Evolutionary conservation across 2,329 filamentous ascomycete species (phyloP).

Genomic region (Fusarium siculi): DNA sequence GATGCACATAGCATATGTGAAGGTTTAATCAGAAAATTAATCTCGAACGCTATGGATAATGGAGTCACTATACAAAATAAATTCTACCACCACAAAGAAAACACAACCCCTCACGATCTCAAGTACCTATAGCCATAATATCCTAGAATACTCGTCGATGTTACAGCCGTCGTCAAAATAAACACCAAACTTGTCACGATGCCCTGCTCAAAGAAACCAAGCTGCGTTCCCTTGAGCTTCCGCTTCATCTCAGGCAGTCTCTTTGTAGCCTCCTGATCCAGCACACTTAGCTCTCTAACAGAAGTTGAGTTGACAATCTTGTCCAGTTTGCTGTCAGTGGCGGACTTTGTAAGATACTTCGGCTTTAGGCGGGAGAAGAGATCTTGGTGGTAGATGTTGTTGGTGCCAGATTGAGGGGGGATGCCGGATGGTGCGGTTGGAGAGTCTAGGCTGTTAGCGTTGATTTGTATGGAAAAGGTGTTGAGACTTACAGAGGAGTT

Average conservation of each 20-base stretch:
- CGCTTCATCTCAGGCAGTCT: slow-evolving; percentile 16
- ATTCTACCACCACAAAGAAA: neutral
- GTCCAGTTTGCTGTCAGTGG: neutral
- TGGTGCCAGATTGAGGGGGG: neutral
- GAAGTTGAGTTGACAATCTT: neutral
- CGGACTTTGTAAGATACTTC: slow-evolving; percentile 11
- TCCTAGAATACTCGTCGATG: slow-evolving; percentile 12
- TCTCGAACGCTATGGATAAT: neutral
- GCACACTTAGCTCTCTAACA: neutral
- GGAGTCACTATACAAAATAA: neutral
- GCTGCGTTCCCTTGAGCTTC: slow-evolving; percentile 4
- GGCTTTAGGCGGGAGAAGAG: slow-evolving; percentile 20
- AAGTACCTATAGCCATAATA: slow-evolving; percentile 20
- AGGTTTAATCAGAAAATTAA: neutral
- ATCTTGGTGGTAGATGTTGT: neutral
- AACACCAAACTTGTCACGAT: slow-evolving; percentile 27
- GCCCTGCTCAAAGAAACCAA: slow-evolving; percentile 33
- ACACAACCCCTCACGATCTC: neutral
- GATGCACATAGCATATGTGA: neutral
- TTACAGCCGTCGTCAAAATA: slow-evolving; percentile 14
- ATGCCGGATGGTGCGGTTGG: slow-evolving; percentile 1
- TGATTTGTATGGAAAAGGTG: fast-evolving
- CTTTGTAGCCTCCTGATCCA: slow-evolving; percentile 13
- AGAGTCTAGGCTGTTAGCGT: neutral
- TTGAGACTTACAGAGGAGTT: slow-evolving; percentile 3